Evolutionary conservation across 2,329 filamentous ascomycete genomes (phyloP).

Genomic region (Pseudocercospora pini-densiflorae): DNA sequence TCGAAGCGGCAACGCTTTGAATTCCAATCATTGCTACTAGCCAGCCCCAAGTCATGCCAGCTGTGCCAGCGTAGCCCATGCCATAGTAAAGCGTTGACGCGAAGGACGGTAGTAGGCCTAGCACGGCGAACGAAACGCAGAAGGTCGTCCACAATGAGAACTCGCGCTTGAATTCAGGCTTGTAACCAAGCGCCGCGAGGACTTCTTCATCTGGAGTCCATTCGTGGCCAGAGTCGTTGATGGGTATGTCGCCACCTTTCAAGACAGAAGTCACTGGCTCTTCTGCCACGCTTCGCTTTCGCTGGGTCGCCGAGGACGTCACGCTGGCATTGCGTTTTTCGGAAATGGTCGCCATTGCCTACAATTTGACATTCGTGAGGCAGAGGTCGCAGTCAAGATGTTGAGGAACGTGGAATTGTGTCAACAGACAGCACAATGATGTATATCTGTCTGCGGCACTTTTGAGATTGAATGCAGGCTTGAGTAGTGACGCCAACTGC

Average conservation of each 20-base stretch:
- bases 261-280: slow-evolving; percentile 60
- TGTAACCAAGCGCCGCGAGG: slow-evolving; percentile 65
- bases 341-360: background rate
- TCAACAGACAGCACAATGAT: background rate
- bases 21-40: slow-evolving; percentile 74
- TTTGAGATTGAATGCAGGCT: too few relatives aligned
- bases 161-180: slow-evolving; percentile 69
- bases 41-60: slow-evolving; percentile 76
- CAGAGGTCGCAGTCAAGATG: background rate
- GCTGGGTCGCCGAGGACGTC: slow-evolving; percentile 19
- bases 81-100: slow-evolving; percentile 74
- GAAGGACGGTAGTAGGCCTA: slow-evolving; percentile 72
- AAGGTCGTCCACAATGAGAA: slow-evolving; percentile 74
- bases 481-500: background rate
- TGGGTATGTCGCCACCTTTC: slow-evolving; percentile 52
- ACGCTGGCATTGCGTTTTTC: slow-evolving; percentile 27
- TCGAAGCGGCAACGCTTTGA: slow-evolving; percentile 67
- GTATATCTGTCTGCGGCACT: too few relatives aligned
- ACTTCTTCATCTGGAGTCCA: slow-evolving; percentile 63
- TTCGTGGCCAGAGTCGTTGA: slow-evolving; percentile 48
- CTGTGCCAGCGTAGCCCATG: slow-evolving; percentile 56
- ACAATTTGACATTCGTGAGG: background rate
- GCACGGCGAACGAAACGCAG: slow-evolving; percentile 73
- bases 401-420: background rate
- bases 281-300: slow-evolving; percentile 47